A percentile compares a stretch with the other conserved stretches of the same genome.
Conservation (phyloP, 2,329 filamentous ascomycete species). For the Sporothrix variecibatus region DNA sequence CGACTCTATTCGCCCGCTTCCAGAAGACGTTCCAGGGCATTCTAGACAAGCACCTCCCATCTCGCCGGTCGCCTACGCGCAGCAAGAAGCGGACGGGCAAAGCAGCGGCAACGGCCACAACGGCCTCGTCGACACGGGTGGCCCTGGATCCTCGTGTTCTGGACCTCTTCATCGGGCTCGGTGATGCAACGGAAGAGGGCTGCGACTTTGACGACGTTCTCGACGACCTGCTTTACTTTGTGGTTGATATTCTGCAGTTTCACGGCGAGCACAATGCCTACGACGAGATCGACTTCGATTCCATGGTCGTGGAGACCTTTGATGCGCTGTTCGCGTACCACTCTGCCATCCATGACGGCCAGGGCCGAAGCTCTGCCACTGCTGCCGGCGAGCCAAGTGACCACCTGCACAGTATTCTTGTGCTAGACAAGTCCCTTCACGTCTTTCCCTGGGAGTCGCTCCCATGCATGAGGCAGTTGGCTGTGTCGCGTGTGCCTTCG, state of each 20-base stretch:
- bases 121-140: slow-evolving; percentile 40
- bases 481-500: slow-evolving; percentile 86
- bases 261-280: slow-evolving; percentile 95
- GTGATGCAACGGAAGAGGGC: slow-evolving; percentile 67
- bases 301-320: slow-evolving; percentile 82
- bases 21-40: slow-evolving; percentile 75
- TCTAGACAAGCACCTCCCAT: slow-evolving; percentile 82
- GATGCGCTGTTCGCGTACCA: slow-evolving; percentile 84
- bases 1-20: slow-evolving; percentile 71
- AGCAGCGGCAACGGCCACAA: slow-evolving; percentile 29
- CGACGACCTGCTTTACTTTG: slow-evolving; percentile 93
- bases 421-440: slow-evolving; percentile 89
- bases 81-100: slow-evolving; percentile 49
- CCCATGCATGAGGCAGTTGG: slow-evolving; percentile 75
- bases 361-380: slow-evolving; percentile 19
- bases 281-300: slow-evolving; percentile 95
- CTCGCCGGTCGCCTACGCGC: slow-evolving; percentile 62
- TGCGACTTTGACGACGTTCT: slow-evolving; percentile 82
- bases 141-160: slow-evolving; percentile 65
- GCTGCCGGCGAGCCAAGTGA: slow-evolving; percentile 40
- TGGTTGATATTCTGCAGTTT: slow-evolving; percentile 94
- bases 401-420: slow-evolving; percentile 73
- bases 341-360: slow-evolving; percentile 44
- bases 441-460: slow-evolving; percentile 95
- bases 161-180: slow-evolving; percentile 85